Evolutionary conservation across 768 basidiomycete species (phyloP), one percentile per base, ranked within the genome.

Genomic region (Coprinellus micaceus): DNA sequence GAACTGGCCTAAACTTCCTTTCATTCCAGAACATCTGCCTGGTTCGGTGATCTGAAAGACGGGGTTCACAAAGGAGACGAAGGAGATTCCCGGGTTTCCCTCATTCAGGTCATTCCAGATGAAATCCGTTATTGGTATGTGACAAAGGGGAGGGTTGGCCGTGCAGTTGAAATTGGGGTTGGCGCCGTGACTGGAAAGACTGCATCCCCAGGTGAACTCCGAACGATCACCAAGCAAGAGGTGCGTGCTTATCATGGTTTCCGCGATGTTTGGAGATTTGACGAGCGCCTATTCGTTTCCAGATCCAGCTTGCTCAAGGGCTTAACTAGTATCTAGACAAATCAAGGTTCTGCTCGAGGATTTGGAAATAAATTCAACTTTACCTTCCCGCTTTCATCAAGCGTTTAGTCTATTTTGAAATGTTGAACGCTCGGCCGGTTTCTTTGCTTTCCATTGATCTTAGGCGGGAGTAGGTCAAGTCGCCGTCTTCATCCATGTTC

Each of bases 1-100:
- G n/a, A n/a, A n/a, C n/a, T n/a, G n/a, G n/a, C n/a, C n/a, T n/a
- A 28, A 29, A 17, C 43, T 33, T 11, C 24, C n/a, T 45, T 46
- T 40, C 1, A 6, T 33, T 9, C 21, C 47, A 90, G 88, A 2
- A 75, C 82, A 29, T 68, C 79, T 9, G 88, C 86, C 0, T 97
- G 91, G 79, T 95, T 95, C 63, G 91, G 90, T 36, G 88, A 96
- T 66, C 75, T 94, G 53, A 85, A 86, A 29, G 93, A 96, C 60
- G 90, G 89, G 17, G 72, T 88, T 5, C 93, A 94, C 69, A 86
- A 83, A 63, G 94, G 93, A n/a, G 82, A 87, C 62, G 78, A 78
- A 28, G 73, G 78, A 46, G 94, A 96, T 60, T 91, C 93, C 0
- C 82, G 94, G 24, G 79, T 97, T 3, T 79, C 85, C 6, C 68